Base-by-base conservation (phyloP, 2,329 filamentous ascomycete genomes). In the Colletotrichum sp. region DNA sequence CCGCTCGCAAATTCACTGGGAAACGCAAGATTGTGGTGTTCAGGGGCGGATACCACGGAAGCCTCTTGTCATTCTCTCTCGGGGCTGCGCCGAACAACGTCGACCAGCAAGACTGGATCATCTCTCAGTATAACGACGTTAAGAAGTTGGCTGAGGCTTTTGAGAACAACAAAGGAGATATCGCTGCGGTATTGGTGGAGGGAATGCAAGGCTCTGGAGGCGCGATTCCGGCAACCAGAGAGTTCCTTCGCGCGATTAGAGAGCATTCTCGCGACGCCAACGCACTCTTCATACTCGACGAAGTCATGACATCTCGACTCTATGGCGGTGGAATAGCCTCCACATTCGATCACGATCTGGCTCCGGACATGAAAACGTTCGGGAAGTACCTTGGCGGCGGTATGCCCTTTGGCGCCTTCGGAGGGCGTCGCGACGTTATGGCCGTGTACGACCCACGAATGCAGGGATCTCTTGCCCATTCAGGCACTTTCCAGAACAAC, bases 401-500 rank as follows among this genome's bases (percentile, higher is more conserved):
- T 0, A 86, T 92, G 79, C 85, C 88, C 2, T 92, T 93, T 79
- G 91, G 90, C 4, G 89, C 88, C 0, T 92, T 93, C 78, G 91
- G 91, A 2, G 91, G 91, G 0, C 81, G 84, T 24, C 79, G 81
- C 67, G 85, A 88, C 4, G 85, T 92, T 57, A 91, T 92, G 89
- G 79, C 80, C 0, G 79, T 89, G 15, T 92, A 89, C 80, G 88
- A 90, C 78, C 62, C 62, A 21, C 13, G 28, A 32, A 65, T 28
- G 30, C n/a, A 24, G n/a, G 62, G 30, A 10, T 52, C 44, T 21
- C 82, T 91, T 6, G 82, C 84, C 4, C 91, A 93, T 78, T 89
- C 90, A 0, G 91, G 91, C 0, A 93, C 91, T 0, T 93, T 92
- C 83, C 92, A 93, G 79, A 93, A 93, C 79, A 92, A 93, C 78